Percentiles rank a stretch among this genome's conserved stretches.
Conservation (phyloP, 768 basidiomycete species). For the Tubosaeta sp. region DNA sequence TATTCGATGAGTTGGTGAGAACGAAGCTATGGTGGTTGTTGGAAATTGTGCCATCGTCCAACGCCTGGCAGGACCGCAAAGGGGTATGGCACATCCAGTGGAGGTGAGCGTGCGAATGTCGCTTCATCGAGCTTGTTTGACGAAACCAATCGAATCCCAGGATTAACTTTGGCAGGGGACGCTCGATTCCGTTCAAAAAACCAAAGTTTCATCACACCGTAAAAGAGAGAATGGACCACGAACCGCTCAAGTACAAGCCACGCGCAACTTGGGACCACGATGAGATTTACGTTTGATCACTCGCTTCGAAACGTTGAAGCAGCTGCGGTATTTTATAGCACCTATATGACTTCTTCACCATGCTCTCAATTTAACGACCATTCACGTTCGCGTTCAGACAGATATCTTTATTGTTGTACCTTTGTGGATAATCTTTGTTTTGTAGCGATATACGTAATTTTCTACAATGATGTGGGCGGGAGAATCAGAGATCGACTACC, state of each 20-base stretch:
- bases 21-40: constrained; percentile 63
- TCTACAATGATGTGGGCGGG: no score
- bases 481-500: no score
- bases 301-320: not conserved
- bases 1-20: constrained; percentile 49
- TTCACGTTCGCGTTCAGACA: not conserved
- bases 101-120: constrained; percentile 40
- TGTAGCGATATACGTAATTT: not conserved
- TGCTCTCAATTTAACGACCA: not conserved
- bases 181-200: constrained; percentile 39
- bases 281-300: constrained; percentile 39
- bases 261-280: constrained; percentile 47
- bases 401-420: not conserved
- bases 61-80: constrained; percentile 51
- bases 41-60: constrained; percentile 56
- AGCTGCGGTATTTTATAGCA: not conserved
- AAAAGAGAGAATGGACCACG: constrained; percentile 48
- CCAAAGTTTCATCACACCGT: constrained; percentile 67
- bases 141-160: constrained; percentile 7
- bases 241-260: constrained; percentile 52
- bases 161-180: constrained; percentile 52
- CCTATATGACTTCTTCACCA: no score
- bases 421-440: not conserved
- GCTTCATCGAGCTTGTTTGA: not conserved
- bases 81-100: constrained; percentile 52